A percentile compares a stretch with the other conserved stretches of the same genome.
These are phyloP conservation scores for Endoconidiophora polonica DNA, from an alignment of 2,329 filamentous ascomycete species.

Conservation along the genomic window DNA sequence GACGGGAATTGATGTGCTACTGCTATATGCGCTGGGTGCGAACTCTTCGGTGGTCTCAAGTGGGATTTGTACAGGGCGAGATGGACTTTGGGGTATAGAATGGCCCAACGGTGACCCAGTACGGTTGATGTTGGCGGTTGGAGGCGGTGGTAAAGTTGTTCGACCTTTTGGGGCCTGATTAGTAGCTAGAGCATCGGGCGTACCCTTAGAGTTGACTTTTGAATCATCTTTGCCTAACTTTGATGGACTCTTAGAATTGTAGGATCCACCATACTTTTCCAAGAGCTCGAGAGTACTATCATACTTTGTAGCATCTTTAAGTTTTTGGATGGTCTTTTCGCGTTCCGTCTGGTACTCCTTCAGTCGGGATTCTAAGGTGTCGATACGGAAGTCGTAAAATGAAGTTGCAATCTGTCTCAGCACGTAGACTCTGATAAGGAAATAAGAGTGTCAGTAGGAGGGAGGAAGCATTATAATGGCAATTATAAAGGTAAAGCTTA, in stretches of 20 bases:
- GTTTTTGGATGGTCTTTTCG: slow-evolving; percentile 74
- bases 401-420: slow-evolving; percentile 48
- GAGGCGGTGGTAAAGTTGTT: slow-evolving; percentile 28
- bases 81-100: slow-evolving; percentile 15
- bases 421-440: slow-evolving; percentile 51
- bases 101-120: slow-evolving; percentile 18
- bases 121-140: slow-evolving; percentile 45
- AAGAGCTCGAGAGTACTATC: slow-evolving; percentile 84
- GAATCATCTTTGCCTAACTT: slow-evolving; percentile 17
- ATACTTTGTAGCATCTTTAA: slow-evolving; percentile 91
- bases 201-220: background rate
- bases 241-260: slow-evolving; percentile 29
- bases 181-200: background rate
- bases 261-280: slow-evolving; percentile 70
- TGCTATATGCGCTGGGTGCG: slow-evolving; percentile 52
- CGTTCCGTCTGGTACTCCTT: slow-evolving; percentile 65
- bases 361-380: slow-evolving; percentile 49
- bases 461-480: background rate
- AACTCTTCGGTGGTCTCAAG: slow-evolving; percentile 40
- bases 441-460: background rate
- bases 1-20: slow-evolving; percentile 15
- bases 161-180: background rate
- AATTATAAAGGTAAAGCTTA: slow-evolving; percentile 25
- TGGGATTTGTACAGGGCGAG: slow-evolving; percentile 20
- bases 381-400: slow-evolving; percentile 70